Evolutionary conservation across 1,284 basidiomycete species (phyloP), one percentile per base, ranked within the genome.

Genomic region (Xerocomus cyaneibrunnescens): DNA sequence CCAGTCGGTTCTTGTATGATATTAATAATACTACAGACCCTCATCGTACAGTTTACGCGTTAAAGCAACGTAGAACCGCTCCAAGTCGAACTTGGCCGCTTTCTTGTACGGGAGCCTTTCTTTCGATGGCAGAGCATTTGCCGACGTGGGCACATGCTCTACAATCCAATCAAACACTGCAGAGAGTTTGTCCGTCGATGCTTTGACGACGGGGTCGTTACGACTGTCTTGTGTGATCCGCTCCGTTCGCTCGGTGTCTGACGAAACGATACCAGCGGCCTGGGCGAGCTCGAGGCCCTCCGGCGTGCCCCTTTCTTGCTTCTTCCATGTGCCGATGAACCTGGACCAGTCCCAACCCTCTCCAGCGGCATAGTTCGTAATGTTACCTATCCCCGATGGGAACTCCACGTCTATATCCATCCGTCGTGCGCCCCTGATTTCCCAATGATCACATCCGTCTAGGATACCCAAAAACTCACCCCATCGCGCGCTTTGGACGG

Each of bases 391-490:
- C 3, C 81, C 72, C 5, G 77, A 76, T 5, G 81, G 76, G 14
- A 86, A 57, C 56, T 87, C 84, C 0, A 85, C 75, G 36, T 78
- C 79, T 49, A 85, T 74, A 47, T 86, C 85, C 57, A 85, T 73
- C 3, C 89, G 85, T 17, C 82, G 66, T 3, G 87, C 87, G 0
- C 97, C 97, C 51, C 97, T 76, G 62, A 98, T 79, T 63, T 97
- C 92, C 97, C 97, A 99, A 67, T 99, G 97, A 74, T 99, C 95
- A 60, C 86, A 90, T 3, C 87, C 89, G 57, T 97, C 91, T 65
- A 99, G 78, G 19, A 86, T 83, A 5, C 96, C 96, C 16, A 99
- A 72, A 70, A 94, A 96, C 64, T 94, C 91, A 22, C 94, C 94
- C 94, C 94, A 97, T 60, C 85, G 84, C 14, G 94, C 92, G 59